Evolutionary conservation across 148 eudicot genomes (phyloP).

Genomic region (Spergularia bocconei): DNA sequence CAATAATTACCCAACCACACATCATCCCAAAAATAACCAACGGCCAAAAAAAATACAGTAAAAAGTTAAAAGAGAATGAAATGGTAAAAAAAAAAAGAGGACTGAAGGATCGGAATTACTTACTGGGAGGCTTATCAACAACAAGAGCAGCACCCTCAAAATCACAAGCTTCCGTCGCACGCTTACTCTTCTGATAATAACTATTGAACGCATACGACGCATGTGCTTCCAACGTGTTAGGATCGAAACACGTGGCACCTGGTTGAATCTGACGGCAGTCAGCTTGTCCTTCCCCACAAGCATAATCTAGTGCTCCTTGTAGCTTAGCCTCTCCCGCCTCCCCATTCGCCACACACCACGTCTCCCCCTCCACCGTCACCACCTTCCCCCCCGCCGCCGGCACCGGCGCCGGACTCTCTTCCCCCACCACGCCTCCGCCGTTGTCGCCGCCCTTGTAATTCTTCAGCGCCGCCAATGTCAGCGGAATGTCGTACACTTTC

Average conservation of each 20-base stretch:
- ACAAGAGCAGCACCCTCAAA: slow-evolving; percentile 77
- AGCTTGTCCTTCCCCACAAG: slow-evolving; percentile 85
- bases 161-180: slow-evolving; percentile 61
- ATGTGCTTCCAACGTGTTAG: slow-evolving; percentile 78
- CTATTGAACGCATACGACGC: slow-evolving; percentile 93
- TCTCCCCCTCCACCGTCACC: slow-evolving; percentile 34
- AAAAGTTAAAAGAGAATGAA: no score
- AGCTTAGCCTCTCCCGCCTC: slow-evolving; percentile 55
- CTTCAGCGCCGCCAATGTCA: slow-evolving; percentile 51
- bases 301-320: slow-evolving; percentile 84
- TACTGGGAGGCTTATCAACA: slow-evolving; percentile 72
- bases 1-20: neutral
- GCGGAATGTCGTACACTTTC: slow-evolving; percentile 67
- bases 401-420: slow-evolving; percentile 16
- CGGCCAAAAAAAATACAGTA: neutral
- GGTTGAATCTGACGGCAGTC: slow-evolving; percentile 87
- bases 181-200: slow-evolving; percentile 72
- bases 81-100: neutral
- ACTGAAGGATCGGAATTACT: slow-evolving; percentile 16
- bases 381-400: neutral
- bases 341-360: slow-evolving; percentile 85
- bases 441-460: slow-evolving; percentile 18
- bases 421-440: slow-evolving; percentile 16
- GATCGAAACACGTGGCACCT: slow-evolving; percentile 80
- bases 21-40: neutral